Evolutionary conservation across 345 rosid genomes (phyloP), one percentile per base, ranked within the genome.

Genomic region (Populus alba): DNA sequence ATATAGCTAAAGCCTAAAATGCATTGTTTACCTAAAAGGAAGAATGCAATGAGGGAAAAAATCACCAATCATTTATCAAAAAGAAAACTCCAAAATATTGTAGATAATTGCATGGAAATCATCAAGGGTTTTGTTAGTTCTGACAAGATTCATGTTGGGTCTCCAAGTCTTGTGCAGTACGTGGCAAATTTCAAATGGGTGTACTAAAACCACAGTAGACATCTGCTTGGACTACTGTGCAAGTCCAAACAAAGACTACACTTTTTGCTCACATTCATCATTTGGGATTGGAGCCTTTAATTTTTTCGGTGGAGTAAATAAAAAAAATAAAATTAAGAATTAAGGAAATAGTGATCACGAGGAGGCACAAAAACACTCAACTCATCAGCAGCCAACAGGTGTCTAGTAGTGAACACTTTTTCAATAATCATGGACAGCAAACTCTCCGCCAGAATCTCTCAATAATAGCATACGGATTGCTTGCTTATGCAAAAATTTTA

Each of bases 71-170:
- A 57, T 57, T 57, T 3, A 57, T n/a, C 1, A 53, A 57, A 57
- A n/a, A 22, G 11, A 8, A 59, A n/a, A 59, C 22, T 35, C 39
- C 16, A 66, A 9, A 63, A 63, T 23, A 23, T 11, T 23, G 13
- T 15, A 29, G 17, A 65, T 25, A 66, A 66, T 66, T 70, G 55
- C 72, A 70, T 70, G 72, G 72, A 45, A 13, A 70, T 70, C 72
- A 66, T 18, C 69, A 1, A 13, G 38, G 69, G 39, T 29, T 16
- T 18, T 66, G 39, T 2, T 0, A 31, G 39, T n/a, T 7, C n/a
- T 66, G 69, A 66, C 39, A 31, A 6, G 69, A 12, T 45, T 70
- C 31, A 25, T 43, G 27, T 2, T 3, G 59, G 18, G 6, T 45
- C 51, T 7, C 2, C 0, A 25, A 13, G 0, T 43, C 6, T 16